Percentiles rank a stretch among this genome's conserved stretches.
Evolutionary conservation across 208 protist genomes (phyloP).

Genomic region (Acanthamoeba healyi): DNA sequence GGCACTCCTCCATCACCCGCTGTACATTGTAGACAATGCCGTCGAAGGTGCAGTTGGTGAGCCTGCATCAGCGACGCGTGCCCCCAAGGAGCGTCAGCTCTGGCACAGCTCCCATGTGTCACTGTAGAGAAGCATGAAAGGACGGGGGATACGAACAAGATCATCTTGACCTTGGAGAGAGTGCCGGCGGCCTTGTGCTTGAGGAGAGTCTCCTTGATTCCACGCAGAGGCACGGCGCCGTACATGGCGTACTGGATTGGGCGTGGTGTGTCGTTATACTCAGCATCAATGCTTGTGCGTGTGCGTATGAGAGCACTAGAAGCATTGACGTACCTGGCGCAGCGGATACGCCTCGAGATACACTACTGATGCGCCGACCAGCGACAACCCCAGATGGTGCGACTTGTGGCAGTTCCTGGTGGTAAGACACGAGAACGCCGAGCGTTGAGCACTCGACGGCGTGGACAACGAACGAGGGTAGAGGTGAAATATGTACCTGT

Average conservation of each 20-base stretch:
- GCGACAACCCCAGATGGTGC: conserved; percentile 75
- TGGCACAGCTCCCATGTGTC: no score
- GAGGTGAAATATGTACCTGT: background rate
- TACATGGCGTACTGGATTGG: conserved; percentile 74
- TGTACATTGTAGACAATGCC: conserved; percentile 77
- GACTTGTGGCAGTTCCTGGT: conserved; percentile 80
- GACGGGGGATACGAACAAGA: conserved; percentile 38
- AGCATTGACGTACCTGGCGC: conserved; percentile 14
- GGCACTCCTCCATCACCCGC: conserved; percentile 76
- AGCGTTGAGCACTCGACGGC: no score
- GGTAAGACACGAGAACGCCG: background rate
- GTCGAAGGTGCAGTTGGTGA: conserved; percentile 79
- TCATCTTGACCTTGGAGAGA: conserved; percentile 69
- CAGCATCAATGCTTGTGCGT: background rate
- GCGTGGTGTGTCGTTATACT: background rate
- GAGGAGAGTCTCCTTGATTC: conserved; percentile 66
- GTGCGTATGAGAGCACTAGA: background rate
- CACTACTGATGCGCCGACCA: conserved; percentile 59
- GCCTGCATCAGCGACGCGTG: background rate
- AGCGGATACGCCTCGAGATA: conserved; percentile 77
- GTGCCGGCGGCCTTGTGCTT: conserved; percentile 69
- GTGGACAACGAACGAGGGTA: background rate
- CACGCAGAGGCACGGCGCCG: conserved; percentile 69
- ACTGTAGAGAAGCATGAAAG: background rate
- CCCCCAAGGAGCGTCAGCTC: background rate